Evolutionary conservation across 2,329 filamentous ascomycete genomes (phyloP), one percentile per base, ranked within the genome.

Genomic region (Hymenoscyphus scutula): DNA sequence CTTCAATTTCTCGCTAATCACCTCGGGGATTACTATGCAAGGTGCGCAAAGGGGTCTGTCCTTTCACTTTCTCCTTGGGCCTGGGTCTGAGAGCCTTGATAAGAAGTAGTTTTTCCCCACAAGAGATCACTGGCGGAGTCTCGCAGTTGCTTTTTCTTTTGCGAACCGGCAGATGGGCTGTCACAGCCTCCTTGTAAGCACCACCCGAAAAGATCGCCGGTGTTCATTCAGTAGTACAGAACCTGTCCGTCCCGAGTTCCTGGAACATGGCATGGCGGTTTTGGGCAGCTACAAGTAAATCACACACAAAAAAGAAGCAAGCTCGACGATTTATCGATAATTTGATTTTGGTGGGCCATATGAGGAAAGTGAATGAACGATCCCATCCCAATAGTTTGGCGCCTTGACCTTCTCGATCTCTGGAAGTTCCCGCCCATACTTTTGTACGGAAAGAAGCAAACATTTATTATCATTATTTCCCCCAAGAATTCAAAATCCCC

Each of bases 241-340:
- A 48, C 41, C 41, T 48, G n/a, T n/a, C n/a, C n/a, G 41, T 48
- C 41, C 41, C 41, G 41, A 48, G n/a, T 23, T 23, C n/a, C 41
- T 25, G n/a, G 41, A 48, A 23, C n/a, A 48, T 48, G 19, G 41
- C 19, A 25, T 23, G n/a, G n/a, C 41, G 41, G 23, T 45, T 19
- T 45, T 7, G 41, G 19, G 17, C 2, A 45, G 10, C 15, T 7
- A n/a, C 17, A 48, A 19, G 13, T 34, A 34, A 34, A 48, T 48
- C 41, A 48, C n/a, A n/a, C n/a, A n/a, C n/a, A n/a, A n/a, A 19
- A 10, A 23, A 48, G 23, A 48, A 48, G n/a, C n/a, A 48, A 48
- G 41, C n/a, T 48, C 41, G 41, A 48, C 41, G 41, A 48, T 25
- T 48, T n/a, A 1, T n/a, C 41, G 11, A 23, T 48, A 23, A 48